These are phyloP conservation scores for Xylariaceae sp. DNA, from an alignment of 2,329 filamentous ascomycete genomes.

Conservation along the genomic window DNA sequence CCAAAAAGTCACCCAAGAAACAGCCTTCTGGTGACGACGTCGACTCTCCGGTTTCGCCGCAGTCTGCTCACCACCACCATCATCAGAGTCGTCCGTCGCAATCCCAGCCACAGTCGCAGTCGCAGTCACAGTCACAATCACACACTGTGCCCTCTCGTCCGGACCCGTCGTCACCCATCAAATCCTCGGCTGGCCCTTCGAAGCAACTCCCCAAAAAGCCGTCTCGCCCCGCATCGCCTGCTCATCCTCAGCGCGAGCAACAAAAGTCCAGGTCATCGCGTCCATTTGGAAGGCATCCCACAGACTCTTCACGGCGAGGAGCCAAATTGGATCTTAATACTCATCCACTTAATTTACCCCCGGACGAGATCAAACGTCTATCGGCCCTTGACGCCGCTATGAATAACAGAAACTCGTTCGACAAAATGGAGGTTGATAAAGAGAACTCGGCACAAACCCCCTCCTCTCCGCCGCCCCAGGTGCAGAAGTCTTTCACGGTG, in stretches of 20 bases:
- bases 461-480: conserved; percentile 49
- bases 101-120: conserved; percentile 2
- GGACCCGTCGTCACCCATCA: conserved; percentile 27
- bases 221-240: conserved; percentile 29
- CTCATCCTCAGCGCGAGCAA: conserved; percentile 23
- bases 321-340: conserved; percentile 61
- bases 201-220: conserved; percentile 26
- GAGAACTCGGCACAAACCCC: conserved; percentile 49
- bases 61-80: conserved; percentile 19
- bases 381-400: conserved; percentile 57
- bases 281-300: conserved; percentile 43
- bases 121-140: conserved; percentile 2
- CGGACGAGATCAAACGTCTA: conserved; percentile 76
- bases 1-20: conserved; percentile 33
- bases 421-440: conserved; percentile 67
- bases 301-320: conserved; percentile 43
- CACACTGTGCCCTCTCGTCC: conserved; percentile 24
- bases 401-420: conserved; percentile 52
- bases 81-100: conserved; percentile 18
- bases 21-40: conserved; percentile 29
- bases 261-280: conserved; percentile 40
- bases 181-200: conserved; percentile 17
- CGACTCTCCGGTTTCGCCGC: conserved; percentile 22
- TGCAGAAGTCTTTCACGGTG: conserved; percentile 37
- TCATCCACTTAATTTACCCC: conserved; percentile 84